Conservation (phyloP, 257 asterid species). For the Perilla frutescens region DNA sequence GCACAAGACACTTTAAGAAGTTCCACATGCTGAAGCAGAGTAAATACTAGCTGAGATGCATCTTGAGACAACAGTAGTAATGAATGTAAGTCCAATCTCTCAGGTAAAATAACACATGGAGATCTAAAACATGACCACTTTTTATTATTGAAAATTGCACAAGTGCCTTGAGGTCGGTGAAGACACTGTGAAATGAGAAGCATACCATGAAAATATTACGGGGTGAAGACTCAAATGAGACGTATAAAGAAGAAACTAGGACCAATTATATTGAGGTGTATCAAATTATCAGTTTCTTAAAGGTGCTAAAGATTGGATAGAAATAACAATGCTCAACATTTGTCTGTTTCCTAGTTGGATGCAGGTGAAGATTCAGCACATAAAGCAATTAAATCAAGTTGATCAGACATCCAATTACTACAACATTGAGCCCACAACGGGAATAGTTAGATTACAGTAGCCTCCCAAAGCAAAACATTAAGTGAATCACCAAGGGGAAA, state of each 20-base stretch:
- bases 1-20: not conserved
- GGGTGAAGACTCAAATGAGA: not conserved
- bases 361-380: not conserved
- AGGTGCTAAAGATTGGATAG: not conserved
- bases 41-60: not conserved
- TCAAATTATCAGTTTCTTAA: not conserved
- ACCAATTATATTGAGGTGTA: not conserved
- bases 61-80: not conserved
- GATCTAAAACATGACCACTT: slow-evolving; percentile 1
- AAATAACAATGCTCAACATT: not conserved
- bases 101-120: not conserved
- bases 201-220: not conserved
- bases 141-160: not conserved
- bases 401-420: slow-evolving; percentile 12
- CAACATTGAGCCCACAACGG: slow-evolving; percentile 11
- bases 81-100: not conserved
- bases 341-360: slow-evolving; percentile 9
- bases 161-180: not conserved
- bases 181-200: not conserved
- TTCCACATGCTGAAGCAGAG: not conserved
- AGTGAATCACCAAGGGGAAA: not conserved
- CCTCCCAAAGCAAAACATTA: slow-evolving; percentile 4
- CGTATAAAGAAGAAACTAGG: not conserved
- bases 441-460: not conserved
- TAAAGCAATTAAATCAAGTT: slow-evolving; percentile 12